phyloP scores from a whole-genome alignment of 257 asterid species.

The Nyctanthes arbortristis region DNA sequence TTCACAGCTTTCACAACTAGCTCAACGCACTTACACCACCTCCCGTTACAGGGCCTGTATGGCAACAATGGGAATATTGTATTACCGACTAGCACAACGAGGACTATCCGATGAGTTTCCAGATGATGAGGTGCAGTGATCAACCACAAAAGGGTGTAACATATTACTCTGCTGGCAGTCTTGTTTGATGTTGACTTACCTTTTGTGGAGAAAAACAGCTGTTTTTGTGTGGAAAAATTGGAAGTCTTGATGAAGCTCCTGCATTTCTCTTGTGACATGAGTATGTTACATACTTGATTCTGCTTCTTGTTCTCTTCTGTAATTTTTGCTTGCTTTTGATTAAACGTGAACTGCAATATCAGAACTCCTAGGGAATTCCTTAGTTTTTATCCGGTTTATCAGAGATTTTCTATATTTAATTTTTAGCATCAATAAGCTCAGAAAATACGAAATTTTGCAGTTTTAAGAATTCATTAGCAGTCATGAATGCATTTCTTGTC shows the following conservation, averaged over 20 bases:
- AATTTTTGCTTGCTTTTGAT: background rate
- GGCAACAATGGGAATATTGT: slow-evolving; percentile 94
- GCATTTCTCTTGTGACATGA: background rate
- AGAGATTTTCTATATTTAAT: background rate
- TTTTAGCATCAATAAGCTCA: background rate
- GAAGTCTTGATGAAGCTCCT: background rate
- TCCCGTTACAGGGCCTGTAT: slow-evolving; percentile 85
- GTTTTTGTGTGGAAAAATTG: background rate
- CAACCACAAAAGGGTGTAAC: background rate
- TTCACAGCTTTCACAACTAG: no score
- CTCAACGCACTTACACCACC: no score
- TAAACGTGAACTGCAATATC: background rate
- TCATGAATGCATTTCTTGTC: no score
- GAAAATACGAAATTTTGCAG: background rate
- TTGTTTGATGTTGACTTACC: background rate
- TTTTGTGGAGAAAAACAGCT: background rate
- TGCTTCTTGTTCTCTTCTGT: background rate
- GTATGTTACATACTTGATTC: background rate
- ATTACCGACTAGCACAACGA: slow-evolving; percentile 81
- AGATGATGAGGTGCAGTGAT: slow-evolving; percentile 51
- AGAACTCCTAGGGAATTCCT: background rate
- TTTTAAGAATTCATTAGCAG: no score
- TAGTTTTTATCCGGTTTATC: background rate
- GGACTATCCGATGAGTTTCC: slow-evolving; percentile 57
- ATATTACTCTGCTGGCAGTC: background rate